Evolutionary conservation across 2,329 filamentous ascomycete species (phyloP).

Genomic region (Pseudodiploospora longispora): DNA sequence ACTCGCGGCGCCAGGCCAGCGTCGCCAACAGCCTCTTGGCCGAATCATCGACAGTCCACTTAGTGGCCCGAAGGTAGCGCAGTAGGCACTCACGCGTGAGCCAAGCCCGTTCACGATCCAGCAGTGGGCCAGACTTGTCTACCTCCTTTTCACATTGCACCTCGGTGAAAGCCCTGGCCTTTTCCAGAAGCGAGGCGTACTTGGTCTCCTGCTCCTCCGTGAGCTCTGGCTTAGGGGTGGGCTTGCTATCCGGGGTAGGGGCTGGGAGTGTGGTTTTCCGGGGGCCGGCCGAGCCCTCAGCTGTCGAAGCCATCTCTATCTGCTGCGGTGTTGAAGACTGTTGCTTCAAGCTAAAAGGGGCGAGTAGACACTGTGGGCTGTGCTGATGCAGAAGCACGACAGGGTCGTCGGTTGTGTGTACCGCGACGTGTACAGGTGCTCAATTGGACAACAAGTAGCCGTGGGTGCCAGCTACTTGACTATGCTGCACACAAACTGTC

Average conservation of each 20-base stretch:
- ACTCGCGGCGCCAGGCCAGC: constrained; percentile 82
- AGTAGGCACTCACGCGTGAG: constrained; percentile 87
- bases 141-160: constrained; percentile 48
- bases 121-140: constrained; percentile 55
- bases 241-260: constrained; percentile 50
- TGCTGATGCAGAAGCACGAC: too few relatives aligned
- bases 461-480: too few relatives aligned
- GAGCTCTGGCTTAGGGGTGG: constrained; percentile 49
- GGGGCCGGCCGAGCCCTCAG: constrained; percentile 1
- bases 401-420: too few relatives aligned
- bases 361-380: too few relatives aligned
- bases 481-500: too few relatives aligned
- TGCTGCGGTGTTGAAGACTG: not conserved
- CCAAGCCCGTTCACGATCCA: constrained; percentile 78
- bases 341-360: too few relatives aligned
- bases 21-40: constrained; percentile 74
- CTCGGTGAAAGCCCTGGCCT: constrained; percentile 62
- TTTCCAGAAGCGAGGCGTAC: constrained; percentile 67
- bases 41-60: constrained; percentile 73
- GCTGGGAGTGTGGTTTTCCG: constrained; percentile 7
- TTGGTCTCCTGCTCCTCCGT: constrained; percentile 72
- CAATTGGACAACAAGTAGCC: too few relatives aligned
- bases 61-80: constrained; percentile 86
- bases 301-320: not conserved
- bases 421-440: too few relatives aligned